Conservation (phyloP, 2,329 filamentous ascomycete genomes). For the Trichoderma endophyticum region DNA sequence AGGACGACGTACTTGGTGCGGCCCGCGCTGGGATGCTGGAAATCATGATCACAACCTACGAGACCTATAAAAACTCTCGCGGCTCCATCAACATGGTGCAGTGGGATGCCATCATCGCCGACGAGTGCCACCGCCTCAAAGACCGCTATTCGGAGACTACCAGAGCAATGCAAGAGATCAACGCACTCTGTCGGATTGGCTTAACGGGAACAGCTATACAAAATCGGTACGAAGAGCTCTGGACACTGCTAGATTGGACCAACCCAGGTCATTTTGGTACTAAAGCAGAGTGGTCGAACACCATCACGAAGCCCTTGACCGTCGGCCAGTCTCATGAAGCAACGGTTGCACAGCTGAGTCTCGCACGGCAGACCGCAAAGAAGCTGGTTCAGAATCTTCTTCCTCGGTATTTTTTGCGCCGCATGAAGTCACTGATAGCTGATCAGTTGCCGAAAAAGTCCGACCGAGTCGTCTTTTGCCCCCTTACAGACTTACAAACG, state of each 20-base stretch:
- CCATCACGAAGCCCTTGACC: conserved; percentile 75
- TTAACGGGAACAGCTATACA: conserved; percentile 95
- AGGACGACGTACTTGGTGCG: conserved; percentile 68
- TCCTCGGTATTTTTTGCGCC: conserved; percentile 83
- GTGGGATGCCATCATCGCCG: conserved; percentile 93
- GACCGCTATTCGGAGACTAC: conserved; percentile 74
- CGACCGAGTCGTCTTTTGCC: conserved; percentile 92
- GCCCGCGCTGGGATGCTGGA: conserved; percentile 76
- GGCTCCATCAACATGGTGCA: conserved; percentile 74
- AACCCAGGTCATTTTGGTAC: conserved; percentile 71
- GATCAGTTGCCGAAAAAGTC: conserved; percentile 92
- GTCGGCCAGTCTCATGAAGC: conserved; percentile 92
- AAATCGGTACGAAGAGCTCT: conserved; percentile 96
- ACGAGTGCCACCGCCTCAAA: conserved; percentile 91
- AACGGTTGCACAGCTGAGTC: conserved; percentile 75
- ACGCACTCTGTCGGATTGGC: conserved; percentile 87
- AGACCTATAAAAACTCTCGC: conserved; percentile 78
- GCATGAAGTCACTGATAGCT: conserved; percentile 90
- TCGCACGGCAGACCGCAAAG: conserved; percentile 75
- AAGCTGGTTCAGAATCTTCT: conserved; percentile 84
- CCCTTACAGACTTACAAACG: conserved; percentile 75
- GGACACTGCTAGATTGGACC: conserved; percentile 95
- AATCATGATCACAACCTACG: conserved; percentile 91
- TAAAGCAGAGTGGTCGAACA: conserved; percentile 70
- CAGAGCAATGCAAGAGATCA: conserved; percentile 83